Conservation (phyloP, 805 yeast species). For the Kluyveromyces nonfermentans region DNA sequence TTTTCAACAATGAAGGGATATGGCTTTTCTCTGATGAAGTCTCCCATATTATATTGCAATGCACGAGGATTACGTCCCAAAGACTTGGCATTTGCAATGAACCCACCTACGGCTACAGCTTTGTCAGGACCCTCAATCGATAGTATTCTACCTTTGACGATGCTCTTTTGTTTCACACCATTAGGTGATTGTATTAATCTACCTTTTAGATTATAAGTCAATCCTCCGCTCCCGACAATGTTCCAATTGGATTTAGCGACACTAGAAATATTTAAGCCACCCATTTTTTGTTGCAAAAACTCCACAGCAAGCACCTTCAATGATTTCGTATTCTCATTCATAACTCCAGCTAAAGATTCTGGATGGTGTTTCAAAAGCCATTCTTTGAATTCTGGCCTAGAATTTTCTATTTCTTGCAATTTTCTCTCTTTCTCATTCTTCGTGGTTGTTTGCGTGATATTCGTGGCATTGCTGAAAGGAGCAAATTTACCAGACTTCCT, state of each 20-base stretch:
- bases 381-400: conserved; percentile 44
- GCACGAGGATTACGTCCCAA: conserved; percentile 25
- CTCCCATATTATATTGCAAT: conserved; percentile 30
- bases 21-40: conserved; percentile 35
- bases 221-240: conserved; percentile 66
- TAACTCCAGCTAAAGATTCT: conserved; percentile 23
- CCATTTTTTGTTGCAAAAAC: conserved; percentile 28
- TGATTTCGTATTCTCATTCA: conserved; percentile 24
- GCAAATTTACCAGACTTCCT: conserved; percentile 13
- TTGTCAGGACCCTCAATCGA: conserved; percentile 33
- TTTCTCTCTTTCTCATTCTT: conserved; percentile 18
- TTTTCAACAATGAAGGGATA: conserved; percentile 35
- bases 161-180: conserved; percentile 45
- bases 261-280: conserved; percentile 4
- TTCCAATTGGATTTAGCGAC: conserved; percentile 10
- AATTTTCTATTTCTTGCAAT: conserved; percentile 34
- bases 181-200: conserved; percentile 60
- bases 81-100: conserved; percentile 31
- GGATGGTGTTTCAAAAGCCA: conserved; percentile 49
- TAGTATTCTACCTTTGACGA: conserved; percentile 63
- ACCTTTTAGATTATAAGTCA: conserved; percentile 61
- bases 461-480: conserved; percentile 15
- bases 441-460: conserved; percentile 10
- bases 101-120: conserved; percentile 54
- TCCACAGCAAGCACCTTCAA: conserved; percentile 33